Conservation (phyloP, 2,329 filamentous ascomycete species). For the Exophiala sp. region DNA sequence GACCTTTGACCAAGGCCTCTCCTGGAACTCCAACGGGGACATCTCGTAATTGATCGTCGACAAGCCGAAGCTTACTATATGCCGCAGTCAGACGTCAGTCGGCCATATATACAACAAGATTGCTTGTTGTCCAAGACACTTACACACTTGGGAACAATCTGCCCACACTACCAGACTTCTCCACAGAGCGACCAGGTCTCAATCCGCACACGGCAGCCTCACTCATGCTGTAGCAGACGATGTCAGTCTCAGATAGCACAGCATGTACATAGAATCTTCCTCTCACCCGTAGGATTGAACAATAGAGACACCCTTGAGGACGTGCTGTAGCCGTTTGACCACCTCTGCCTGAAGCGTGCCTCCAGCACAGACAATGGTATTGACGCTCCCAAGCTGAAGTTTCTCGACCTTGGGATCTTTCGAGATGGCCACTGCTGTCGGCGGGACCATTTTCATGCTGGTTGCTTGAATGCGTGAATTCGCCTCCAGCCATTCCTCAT, state of each 20-base stretch:
- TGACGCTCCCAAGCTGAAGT: not conserved
- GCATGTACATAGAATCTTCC: no score
- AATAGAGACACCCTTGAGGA: not conserved
- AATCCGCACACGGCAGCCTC: not conserved
- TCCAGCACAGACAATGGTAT: not conserved
- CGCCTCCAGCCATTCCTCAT: not conserved
- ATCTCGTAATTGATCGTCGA: constrained; percentile 1
- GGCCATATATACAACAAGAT: no score
- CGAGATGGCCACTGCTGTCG: not conserved
- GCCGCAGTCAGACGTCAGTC: not conserved
- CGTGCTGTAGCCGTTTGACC: not conserved
- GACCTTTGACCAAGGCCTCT: not conserved
- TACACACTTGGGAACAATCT: constrained; percentile 1
- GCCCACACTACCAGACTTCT: constrained; percentile 3
- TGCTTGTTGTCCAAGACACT: no score
- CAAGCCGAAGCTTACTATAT: constrained; percentile 3
- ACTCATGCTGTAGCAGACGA: not conserved
- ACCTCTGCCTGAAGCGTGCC: not conserved
- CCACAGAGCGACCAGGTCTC: not conserved
- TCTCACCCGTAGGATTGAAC: constrained; percentile 1
- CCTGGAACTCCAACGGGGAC: not conserved
- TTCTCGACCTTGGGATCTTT: constrained; percentile 1
- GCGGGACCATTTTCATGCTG: constrained; percentile 1
- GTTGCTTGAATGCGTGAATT: not conserved
- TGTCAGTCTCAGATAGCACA: no score